Base-by-base conservation (phyloP, 495 filamentous ascomycete genomes). In the Letharia lupina region DNA sequence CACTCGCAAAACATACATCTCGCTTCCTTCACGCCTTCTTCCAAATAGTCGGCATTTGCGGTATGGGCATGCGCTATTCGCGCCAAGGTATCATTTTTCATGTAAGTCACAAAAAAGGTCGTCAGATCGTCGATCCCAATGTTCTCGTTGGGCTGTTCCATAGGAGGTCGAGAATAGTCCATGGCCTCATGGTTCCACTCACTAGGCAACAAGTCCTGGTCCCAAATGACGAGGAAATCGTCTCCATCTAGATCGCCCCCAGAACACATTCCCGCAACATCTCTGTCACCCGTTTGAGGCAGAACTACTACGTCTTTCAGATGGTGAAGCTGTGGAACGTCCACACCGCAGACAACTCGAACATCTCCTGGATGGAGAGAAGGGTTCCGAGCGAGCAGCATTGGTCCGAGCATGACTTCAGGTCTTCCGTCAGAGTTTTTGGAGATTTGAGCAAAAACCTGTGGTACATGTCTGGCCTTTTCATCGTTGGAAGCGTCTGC, bases 241-340 rank as follows among this genome's bases (percentile, higher is more conserved):
- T 99, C 94, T 0, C 94, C 94, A 75, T 99, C 94, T 4, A 99
- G 79, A 73, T 99, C 94, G 8, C 94, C 95, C 4, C 94, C 94
- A 9, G 94, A 96, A 68, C 92, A 94, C 94, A 98, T 98, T 67
- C 87, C 90, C 11, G 91, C 83, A 37, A 99, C 75, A 68, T 93
- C 91, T 48, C 88, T 81, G 74, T 98, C 93, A 0, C 94, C 94
- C 1, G 80, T 87, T 50, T 88, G 83, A 1, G 94, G 91, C 50
- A 99, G 85, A 8, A 96, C 91, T 31, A 98, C 87, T 16, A 94
- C 89, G 71, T 97, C 85, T 40, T 83, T 82, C 8, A 97, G 81
- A 70, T 96, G 88, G 44, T 81, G 80, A 10, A 99, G 81, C 13
- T 77, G 77, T 5, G 87, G 86, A 11, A 86, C 78, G 69, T 98